Evolutionary conservation across 257 asterid genomes (phyloP).

Genomic region (Rehmannia glutinosa): DNA sequence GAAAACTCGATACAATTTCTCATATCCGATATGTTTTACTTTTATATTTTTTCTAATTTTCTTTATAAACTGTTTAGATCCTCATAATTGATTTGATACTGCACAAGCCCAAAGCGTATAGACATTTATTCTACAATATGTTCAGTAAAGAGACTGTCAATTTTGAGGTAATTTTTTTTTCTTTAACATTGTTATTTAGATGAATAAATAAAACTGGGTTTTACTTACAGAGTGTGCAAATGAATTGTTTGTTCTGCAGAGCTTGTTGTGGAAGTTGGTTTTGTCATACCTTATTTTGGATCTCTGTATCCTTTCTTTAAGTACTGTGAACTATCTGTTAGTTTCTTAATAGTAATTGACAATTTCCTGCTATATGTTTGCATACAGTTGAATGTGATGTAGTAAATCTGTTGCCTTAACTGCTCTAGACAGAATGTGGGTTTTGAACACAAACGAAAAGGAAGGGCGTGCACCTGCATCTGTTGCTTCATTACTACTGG

Average conservation of each 20-base stretch:
- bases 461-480: constrained; percentile 30
- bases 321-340: background rate
- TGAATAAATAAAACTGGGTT: background rate
- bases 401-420: constrained; percentile 39
- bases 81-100: constrained; percentile 80
- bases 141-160: constrained; percentile 34
- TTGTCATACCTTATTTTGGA: constrained; percentile 52
- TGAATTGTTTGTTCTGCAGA: constrained; percentile 38
- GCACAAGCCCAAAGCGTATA: constrained; percentile 80
- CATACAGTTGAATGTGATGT: constrained; percentile 1
- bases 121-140: constrained; percentile 77
- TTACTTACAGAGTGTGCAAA: background rate
- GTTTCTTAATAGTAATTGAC: background rate
- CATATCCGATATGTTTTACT: background rate
- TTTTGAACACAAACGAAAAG: constrained; percentile 33
- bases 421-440: constrained; percentile 52
- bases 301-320: constrained; percentile 61
- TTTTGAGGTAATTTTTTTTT: constrained; percentile 38
- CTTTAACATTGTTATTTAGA: background rate
- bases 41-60: background rate
- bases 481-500: constrained; percentile 34
- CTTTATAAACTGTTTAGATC: constrained; percentile 39
- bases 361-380: background rate
- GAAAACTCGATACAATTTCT: background rate
- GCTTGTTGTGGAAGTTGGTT: constrained; percentile 52